Base-by-base conservation (phyloP, 2,329 filamentous ascomycete species). In the Dothistroma septosporum region DNA sequence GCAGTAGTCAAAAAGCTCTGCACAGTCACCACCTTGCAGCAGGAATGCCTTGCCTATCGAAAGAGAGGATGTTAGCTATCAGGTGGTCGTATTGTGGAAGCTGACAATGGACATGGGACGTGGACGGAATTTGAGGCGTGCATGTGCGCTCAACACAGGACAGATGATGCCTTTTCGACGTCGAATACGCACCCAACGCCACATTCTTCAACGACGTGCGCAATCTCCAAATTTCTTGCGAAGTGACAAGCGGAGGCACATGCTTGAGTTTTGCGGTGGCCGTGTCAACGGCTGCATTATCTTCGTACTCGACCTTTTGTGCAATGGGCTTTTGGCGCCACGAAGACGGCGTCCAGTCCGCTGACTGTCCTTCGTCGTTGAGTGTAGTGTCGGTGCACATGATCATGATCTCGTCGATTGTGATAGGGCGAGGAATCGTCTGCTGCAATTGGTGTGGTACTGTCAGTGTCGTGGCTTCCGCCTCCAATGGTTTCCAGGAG, bases 1-100 rank as follows among this genome's bases (percentile, higher is more conserved):
- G 77, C 94, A 99, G 80, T 99, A 99, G 76, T 94, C 91, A 72
- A 99, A 99, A 10, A 97, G 84, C 79, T 99, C 94, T 16, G 94
- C 94, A 73, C 94, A 99, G 78, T 99, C 94, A 52, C 93, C 94
- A 62, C 94, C 94, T 78, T 99, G 94, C 4, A 99, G 85, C 10
- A 99, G 82, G 75, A 99, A 97, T 12, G 93, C 91, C 66, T 93
- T 92, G 35, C 94, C 24, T 28, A 28, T 28, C 3, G 6, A 28
- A 28, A 28, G 24, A 28, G 24, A 6, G 24, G 6, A 6, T 2
- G 24, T 28, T 28, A 28, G 24, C 24, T 28, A 28, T 28, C 24
- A 28, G 2, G 24, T 3, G 24, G 24, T 6, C 2, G 6, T 6
- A 28, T 28, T 28, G 2, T 6, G 6, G 24, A 3, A 28, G 24